These are phyloP conservation scores for Silene uniflora DNA, from an alignment of 148 eudicot species.

Conservation along the genomic window DNA sequence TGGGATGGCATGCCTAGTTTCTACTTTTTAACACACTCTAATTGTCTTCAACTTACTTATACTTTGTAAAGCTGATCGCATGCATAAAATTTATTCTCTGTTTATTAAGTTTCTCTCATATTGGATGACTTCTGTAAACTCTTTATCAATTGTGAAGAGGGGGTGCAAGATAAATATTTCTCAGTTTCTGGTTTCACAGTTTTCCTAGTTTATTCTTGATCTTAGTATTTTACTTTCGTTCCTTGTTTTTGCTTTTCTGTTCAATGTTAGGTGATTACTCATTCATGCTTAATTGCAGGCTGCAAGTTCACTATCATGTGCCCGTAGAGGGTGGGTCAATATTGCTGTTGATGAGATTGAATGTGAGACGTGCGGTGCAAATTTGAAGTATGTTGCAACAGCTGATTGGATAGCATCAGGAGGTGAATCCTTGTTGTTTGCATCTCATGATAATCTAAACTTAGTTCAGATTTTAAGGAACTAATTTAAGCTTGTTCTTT, in stretches of 20 bases:
- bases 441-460: not conserved
- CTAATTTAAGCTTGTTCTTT: not conserved
- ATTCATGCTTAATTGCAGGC: conserved; percentile 42
- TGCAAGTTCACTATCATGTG: conserved; percentile 88
- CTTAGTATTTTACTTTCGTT: not conserved
- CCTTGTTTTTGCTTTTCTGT: not conserved
- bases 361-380: conserved; percentile 84
- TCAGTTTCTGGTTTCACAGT: conserved; percentile 3
- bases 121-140: not conserved
- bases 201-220: not conserved
- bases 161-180: not conserved
- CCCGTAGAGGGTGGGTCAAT: conserved; percentile 94
- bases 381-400: conserved; percentile 41
- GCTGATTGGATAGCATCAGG: conserved; percentile 50
- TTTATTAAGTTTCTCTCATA: not conserved
- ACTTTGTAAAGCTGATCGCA: too few relatives aligned
- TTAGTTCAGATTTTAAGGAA: not conserved
- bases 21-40: too few relatives aligned
- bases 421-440: conserved; percentile 45
- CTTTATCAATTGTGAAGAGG: not conserved
- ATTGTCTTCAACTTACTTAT: too few relatives aligned
- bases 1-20: too few relatives aligned
- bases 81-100: too few relatives aligned
- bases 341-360: conserved; percentile 71
- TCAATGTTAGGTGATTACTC: not conserved